These are phyloP conservation scores for Pythium biforme DNA, from an alignment of 352 stramenopile genomes.

Conservation along the genomic window DNA sequence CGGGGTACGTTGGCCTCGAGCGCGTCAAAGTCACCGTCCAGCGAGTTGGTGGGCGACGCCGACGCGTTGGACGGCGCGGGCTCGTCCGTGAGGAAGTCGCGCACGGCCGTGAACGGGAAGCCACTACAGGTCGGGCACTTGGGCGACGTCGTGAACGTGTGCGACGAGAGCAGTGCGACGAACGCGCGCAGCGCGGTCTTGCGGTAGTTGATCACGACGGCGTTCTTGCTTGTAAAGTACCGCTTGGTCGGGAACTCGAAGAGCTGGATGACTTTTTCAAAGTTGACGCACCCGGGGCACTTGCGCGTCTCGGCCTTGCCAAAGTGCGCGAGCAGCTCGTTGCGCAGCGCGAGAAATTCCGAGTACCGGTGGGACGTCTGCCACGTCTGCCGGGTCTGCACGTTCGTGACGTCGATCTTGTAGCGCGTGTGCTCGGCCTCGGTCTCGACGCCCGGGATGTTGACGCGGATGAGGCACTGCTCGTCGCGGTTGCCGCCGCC, in stretches of 20 bases:
- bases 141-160: conserved; percentile 77
- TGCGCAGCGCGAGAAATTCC: conserved; percentile 74
- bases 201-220: conserved; percentile 77
- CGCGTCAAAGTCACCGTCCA: conserved; percentile 6
- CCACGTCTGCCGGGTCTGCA: conserved; percentile 69
- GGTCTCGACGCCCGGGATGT: conserved; percentile 47
- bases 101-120: conserved; percentile 69
- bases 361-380: conserved; percentile 76
- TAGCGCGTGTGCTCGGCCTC: conserved; percentile 56
- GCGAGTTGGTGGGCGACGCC: conserved; percentile 4
- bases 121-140: conserved; percentile 82
- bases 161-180: conserved; percentile 65
- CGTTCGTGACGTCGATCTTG: conserved; percentile 65
- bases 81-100: conserved; percentile 70
- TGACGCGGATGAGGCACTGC: conserved; percentile 69
- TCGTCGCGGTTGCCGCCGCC: conserved; percentile 63
- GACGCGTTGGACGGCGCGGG: conserved; percentile 3
- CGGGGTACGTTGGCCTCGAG: conserved; percentile 4
- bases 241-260: conserved; percentile 88
- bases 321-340: conserved; percentile 68
- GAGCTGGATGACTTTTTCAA: conserved; percentile 73
- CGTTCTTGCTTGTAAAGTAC: conserved; percentile 75
- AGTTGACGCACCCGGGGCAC: conserved; percentile 80
- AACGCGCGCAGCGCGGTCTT: conserved; percentile 76
- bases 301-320: conserved; percentile 55